Conservation (phyloP, 208 protist species). For the Leishmania turanica region DNA sequence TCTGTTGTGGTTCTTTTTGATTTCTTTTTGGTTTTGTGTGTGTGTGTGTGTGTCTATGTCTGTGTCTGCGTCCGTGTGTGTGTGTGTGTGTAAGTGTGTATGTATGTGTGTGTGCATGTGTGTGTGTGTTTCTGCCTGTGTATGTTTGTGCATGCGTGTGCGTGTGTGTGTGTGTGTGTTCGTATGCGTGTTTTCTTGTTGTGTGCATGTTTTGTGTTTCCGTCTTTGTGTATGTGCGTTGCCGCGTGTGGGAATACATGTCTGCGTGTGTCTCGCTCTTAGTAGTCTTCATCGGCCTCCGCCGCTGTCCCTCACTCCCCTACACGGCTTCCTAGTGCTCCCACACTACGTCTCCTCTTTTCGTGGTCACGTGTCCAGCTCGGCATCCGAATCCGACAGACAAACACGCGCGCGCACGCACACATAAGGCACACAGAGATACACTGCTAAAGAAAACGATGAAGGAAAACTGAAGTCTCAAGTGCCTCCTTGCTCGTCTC, state of each 20-base stretch:
- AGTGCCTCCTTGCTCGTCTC: neutral
- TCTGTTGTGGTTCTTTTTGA: neutral
- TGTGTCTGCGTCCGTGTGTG: neutral
- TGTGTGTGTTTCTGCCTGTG: neutral
- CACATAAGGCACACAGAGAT: neutral
- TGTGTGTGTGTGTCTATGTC: neutral
- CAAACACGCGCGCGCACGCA: neutral
- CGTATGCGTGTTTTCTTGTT: neutral
- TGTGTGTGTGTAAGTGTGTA: neutral
- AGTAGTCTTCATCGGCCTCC: neutral
- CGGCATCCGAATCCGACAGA: neutral
- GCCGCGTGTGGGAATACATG: neutral
- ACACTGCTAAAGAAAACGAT: neutral
- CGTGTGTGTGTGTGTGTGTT: too few species aligned
- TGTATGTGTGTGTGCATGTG: neutral
- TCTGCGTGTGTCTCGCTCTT: neutral
- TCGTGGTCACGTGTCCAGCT: neutral
- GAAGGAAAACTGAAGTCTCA: neutral
- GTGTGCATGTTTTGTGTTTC: neutral
- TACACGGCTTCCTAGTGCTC: neutral
- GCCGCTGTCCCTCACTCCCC: neutral
- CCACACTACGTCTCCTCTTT: neutral
- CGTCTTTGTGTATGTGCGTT: neutral
- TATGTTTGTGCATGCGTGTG: neutral
- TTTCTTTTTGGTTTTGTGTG: neutral